phyloP scores from a whole-genome alignment of 192 early-diverging fungal genomes.

The Podochytrium sp. region DNA sequence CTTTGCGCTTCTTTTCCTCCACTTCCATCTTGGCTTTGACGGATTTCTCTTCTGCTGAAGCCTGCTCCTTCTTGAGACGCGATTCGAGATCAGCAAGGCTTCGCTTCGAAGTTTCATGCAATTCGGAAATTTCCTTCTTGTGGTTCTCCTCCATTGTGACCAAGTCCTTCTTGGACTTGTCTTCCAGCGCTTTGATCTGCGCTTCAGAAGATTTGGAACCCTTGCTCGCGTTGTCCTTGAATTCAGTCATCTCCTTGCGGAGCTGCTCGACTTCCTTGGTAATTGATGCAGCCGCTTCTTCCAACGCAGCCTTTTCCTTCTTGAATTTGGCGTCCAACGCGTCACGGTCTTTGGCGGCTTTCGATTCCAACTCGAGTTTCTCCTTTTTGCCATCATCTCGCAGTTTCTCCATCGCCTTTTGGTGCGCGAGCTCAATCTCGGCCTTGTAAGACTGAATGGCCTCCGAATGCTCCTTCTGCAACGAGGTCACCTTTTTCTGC shows the following conservation, averaged over 20 bases:
- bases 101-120: constrained; percentile 1
- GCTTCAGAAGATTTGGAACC: constrained; percentile 58
- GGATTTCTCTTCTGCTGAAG: constrained; percentile 1
- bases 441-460: background rate
- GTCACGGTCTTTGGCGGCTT: background rate
- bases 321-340: constrained; percentile 3
- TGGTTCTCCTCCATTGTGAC: constrained; percentile 53
- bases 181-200: constrained; percentile 53
- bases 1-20: constrained; percentile 34
- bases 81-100: constrained; percentile 2
- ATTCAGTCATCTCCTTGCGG: constrained; percentile 17
- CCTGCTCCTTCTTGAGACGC: constrained; percentile 5
- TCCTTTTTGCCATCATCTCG: constrained; percentile 2
- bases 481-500: background rate
- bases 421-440: constrained; percentile 5
- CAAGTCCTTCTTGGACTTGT: constrained; percentile 50
- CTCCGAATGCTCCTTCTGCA: constrained; percentile 10
- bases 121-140: constrained; percentile 46
- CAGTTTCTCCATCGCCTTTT: background rate
- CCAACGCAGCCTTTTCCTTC: constrained; percentile 21
- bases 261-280: constrained; percentile 21
- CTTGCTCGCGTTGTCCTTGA: constrained; percentile 2
- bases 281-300: constrained; percentile 6
- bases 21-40: constrained; percentile 14
- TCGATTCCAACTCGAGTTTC: background rate